A percentile compares a stretch with the other conserved stretches of the same genome.
phyloP scores from a whole-genome alignment of 2,329 filamentous ascomycete genomes.

The Verticillium albo-atrum region DNA sequence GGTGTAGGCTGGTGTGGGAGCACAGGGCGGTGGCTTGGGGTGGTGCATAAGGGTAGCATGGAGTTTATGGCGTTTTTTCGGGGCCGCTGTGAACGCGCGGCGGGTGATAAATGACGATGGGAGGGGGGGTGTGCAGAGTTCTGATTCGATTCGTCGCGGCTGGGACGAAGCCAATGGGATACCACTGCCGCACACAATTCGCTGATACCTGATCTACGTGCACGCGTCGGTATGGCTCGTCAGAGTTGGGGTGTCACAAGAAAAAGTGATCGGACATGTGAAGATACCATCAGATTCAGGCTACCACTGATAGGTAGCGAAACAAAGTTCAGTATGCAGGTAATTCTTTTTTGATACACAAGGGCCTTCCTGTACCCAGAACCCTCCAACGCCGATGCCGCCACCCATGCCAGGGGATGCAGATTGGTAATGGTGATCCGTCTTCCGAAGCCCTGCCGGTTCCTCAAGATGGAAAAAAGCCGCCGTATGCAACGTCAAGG shows the following conservation, averaged over 20 bases:
- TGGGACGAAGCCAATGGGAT: not conserved
- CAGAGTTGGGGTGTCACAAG: not conserved
- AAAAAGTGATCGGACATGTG: not conserved
- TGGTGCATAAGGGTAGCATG: not conserved
- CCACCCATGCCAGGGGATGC: conserved; percentile 1
- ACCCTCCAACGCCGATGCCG: conserved; percentile 3
- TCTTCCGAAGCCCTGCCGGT: not conserved
- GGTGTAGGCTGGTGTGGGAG: conserved; percentile 4
- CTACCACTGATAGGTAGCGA: not conserved
- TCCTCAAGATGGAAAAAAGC: not conserved
- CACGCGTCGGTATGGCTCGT: not conserved
- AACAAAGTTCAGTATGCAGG: not conserved
- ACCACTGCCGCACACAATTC: not conserved
- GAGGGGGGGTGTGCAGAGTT: too few species aligned
- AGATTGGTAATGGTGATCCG: not conserved
- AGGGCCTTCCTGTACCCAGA: not conserved
- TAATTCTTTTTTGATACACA: conserved; percentile 1
- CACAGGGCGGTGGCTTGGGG: not conserved
- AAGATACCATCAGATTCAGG: not conserved
- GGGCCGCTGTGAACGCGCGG: not conserved
- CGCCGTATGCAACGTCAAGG: not conserved
- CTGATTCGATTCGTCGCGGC: not conserved
- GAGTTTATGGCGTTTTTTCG: not conserved
- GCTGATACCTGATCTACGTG: not conserved
- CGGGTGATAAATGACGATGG: not conserved